Conservation (phyloP, 257 asterid genomes). For the Solanum chiquidenum region DNA sequence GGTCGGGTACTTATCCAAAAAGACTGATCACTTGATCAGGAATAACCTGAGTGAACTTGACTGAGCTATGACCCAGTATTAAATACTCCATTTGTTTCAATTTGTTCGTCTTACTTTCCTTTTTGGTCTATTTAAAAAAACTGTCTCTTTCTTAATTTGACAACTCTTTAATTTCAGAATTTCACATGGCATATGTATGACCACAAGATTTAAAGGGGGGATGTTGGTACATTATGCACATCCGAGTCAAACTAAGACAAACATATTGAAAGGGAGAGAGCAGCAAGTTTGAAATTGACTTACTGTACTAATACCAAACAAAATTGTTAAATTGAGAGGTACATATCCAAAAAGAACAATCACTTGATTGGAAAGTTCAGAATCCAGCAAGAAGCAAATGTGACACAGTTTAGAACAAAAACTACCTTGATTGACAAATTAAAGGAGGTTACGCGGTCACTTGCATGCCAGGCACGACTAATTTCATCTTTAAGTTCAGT, state of each 20-base stretch:
- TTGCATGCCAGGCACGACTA: slow-evolving; percentile 57
- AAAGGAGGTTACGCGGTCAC: slow-evolving; percentile 69
- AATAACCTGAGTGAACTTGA: not conserved
- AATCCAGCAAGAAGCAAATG: not conserved
- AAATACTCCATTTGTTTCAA: not conserved
- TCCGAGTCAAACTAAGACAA: not conserved
- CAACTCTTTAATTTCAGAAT: not conserved
- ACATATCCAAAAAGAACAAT: not conserved
- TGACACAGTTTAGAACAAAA: not conserved
- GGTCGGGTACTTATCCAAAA: not conserved
- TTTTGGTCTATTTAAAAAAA: not conserved
- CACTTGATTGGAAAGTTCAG: not conserved
- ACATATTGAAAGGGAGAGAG: not conserved
- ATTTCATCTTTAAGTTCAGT: slow-evolving; percentile 62
- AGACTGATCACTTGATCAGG: not conserved
- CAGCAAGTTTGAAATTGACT: not conserved
- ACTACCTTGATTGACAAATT: slow-evolving; percentile 77
- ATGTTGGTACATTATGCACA: too few species aligned
- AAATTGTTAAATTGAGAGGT: not conserved
- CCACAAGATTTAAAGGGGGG: not conserved
- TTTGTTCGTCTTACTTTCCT: not conserved
- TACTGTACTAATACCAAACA: not conserved
- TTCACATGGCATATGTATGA: not conserved
- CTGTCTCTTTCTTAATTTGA: not conserved
- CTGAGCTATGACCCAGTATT: not conserved